Base-by-base conservation (phyloP, 257 asterid species). In the Fraxinus excelsior region DNA sequence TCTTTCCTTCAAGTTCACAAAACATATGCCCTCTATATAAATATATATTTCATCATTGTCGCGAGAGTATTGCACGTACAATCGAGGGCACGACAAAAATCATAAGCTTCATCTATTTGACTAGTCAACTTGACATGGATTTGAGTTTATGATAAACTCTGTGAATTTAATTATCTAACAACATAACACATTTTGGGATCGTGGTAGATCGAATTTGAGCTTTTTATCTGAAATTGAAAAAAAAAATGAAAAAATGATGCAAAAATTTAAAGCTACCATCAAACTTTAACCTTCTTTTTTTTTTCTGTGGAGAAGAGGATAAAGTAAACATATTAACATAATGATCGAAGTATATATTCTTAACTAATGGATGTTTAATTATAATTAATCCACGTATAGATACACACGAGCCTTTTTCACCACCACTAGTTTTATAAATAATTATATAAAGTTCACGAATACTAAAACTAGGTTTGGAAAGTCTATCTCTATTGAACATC, bases 281-380 rank as follows among this genome's bases (percentile, higher is more conserved):
- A 83, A 76, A 83, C 89, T 78, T 82, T 83, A 78, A 35, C 38
- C 26, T 67, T 72, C 10, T 38, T 40, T 25, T 73, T 72, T 25
- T 38, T 40, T 25, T 73, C 34, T 35, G 34, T 68, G 5, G 64
- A 60, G 78, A 77, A 56, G 76, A 71, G 87, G 73, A 84, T 73
- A 84, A 79, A 68, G 75, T 75, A 46, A 58, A 64, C 70, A 37
- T 76, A 69, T 75, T 37, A 58, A 64, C 70, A 37, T 76, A 69
- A 68, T 72, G 46, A 79, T 60, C 65, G 60, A 76, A 79, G 85
- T 73, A 84, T 85, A 82, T 77, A 82, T 85, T 82, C 88, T 77
- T 71, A 69, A 77, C 71, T 85, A 85, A 80, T 82, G 84, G 75
- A 68, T 42, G 62, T 70, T 74, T 16, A 67, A 25, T 42, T 46